These are phyloP conservation scores for Russula olivacea DNA, from an alignment of 768 basidiomycete genomes.

Conservation along the genomic window DNA sequence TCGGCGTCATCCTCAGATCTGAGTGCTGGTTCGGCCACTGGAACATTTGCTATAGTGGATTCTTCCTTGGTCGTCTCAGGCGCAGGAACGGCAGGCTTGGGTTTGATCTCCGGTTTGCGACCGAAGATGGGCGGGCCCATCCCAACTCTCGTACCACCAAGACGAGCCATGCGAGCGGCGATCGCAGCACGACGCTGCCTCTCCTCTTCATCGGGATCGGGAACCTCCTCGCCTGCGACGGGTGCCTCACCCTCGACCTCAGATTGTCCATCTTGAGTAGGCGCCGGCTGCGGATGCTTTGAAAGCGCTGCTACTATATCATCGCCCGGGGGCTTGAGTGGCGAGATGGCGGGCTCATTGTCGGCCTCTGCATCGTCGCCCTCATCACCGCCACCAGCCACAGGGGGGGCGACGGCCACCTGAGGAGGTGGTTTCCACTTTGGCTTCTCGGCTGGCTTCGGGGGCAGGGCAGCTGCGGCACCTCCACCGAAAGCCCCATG, in stretches of 20 bases:
- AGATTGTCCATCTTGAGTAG: constrained; percentile 23
- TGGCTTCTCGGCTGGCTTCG: constrained; percentile 60
- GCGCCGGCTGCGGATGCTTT: constrained; percentile 1
- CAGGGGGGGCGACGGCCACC: constrained; percentile 40
- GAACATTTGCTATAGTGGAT: constrained; percentile 9
- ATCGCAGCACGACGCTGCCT: constrained; percentile 78
- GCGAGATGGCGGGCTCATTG: constrained; percentile 9
- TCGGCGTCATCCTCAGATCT: constrained; percentile 10
- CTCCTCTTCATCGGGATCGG: constrained; percentile 64
- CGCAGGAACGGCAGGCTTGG: constrained; percentile 29
- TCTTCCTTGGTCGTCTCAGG: constrained; percentile 24
- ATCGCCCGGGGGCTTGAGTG: constrained; percentile 11
- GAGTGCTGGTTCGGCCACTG: constrained; percentile 13
- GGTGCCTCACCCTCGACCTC: constrained; percentile 26
- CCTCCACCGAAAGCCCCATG: constrained; percentile 68
- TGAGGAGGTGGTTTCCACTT: constrained; percentile 80
- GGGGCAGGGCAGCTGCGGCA: constrained; percentile 46
- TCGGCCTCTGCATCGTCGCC: constrained; percentile 3
- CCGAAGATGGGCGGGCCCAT: constrained; percentile 74
- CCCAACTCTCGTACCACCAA: constrained; percentile 79
- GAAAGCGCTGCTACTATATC: constrained; percentile 12
- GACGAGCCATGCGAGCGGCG: constrained; percentile 87
- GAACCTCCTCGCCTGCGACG: constrained; percentile 31
- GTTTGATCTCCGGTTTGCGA: constrained; percentile 41
- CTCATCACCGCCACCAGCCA: constrained; percentile 39